These are phyloP conservation scores for Saccharomycopsis crataegensis DNA, from an alignment of 1,139 yeast species.

Conservation along the genomic window DNA sequence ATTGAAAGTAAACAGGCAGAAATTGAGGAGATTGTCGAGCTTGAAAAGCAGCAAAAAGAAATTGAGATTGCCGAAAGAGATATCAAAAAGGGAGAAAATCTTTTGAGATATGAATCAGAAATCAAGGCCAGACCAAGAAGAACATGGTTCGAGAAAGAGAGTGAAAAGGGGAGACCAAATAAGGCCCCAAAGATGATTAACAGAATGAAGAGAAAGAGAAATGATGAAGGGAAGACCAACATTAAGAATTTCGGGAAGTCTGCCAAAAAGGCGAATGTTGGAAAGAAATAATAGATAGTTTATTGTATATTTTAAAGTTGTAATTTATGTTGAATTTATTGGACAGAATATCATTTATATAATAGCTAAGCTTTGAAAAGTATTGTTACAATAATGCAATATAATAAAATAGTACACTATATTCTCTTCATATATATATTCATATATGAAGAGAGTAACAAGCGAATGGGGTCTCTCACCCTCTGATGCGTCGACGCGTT, in stretches of 20 bases:
- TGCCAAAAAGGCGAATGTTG: conserved; percentile 13
- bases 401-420: too few species aligned
- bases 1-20: conserved; percentile 52
- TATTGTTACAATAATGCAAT: too few species aligned
- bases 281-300: background rate
- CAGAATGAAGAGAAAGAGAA: conserved; percentile 29
- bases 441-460: too few species aligned
- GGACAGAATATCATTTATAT: conserved; percentile 20
- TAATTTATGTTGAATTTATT: background rate
- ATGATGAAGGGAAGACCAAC: conserved; percentile 25
- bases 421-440: too few species aligned
- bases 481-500: background rate
- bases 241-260: conserved; percentile 6
- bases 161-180: conserved; percentile 57
- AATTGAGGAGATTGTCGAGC: conserved; percentile 72
- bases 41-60: conserved; percentile 86
- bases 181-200: conserved; percentile 38
- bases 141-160: conserved; percentile 89
- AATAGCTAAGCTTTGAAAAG: background rate
- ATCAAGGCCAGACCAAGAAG: conserved; percentile 87
- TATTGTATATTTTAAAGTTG: background rate
- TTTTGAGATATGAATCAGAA: conserved; percentile 73
- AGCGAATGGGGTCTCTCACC: background rate
- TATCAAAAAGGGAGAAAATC: conserved; percentile 72
- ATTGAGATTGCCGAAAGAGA: conserved; percentile 87